Base-by-base conservation (phyloP, 345 rosid genomes). In the Eucalyptus victrix region DNA sequence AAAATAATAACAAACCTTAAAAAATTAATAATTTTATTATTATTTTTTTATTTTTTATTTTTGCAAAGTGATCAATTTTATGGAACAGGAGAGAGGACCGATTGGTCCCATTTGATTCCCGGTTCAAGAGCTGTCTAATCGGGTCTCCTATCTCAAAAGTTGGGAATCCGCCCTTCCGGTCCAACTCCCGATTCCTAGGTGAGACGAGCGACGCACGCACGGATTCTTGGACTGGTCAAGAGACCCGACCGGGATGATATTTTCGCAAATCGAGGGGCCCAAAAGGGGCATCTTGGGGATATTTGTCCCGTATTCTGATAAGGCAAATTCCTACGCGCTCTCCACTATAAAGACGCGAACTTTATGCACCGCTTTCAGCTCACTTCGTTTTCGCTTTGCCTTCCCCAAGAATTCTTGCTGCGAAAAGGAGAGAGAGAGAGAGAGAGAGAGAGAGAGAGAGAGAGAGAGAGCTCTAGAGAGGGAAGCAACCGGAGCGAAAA, bases 121-220 rank as follows among this genome's bases (percentile, higher is more conserved):
- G 0, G 5, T 53, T 19, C 10, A 8, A 53, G 24, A 4, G 23
- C 56, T 19, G 56, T 53, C 24, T 10, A 19, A 2, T 53, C 4
- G 56, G 24, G 56, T 53, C 56, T 19, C 10, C 24, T 19, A 19
- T 53, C 56, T 4, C 4, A 53, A 19, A 19, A 19, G 24, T 8
- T 53, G 24, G 24, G 24, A 53, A 53, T 53, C 0, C 0, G 4
- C 0, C 56, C 56, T 53, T 19, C 24, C 5, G 26, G 1, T 53
- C 2, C 5, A 21, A 19, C 21, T 53, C 58, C 26, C 5, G 11
- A 4, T 53, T 53, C 26, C 5, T 53, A 53, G 26, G 58, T 53
- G 26, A 53, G 58, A 50, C 53, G 53, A 6, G 53, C 19, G 3
- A 17, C 8, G 53, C 53, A 47, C 6, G 17, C 53, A 49, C 7